A percentile compares a stretch with the other conserved stretches of the same genome.
Conservation (phyloP, 768 basidiomycete species). For the Sistotremastrum suecicum region DNA sequence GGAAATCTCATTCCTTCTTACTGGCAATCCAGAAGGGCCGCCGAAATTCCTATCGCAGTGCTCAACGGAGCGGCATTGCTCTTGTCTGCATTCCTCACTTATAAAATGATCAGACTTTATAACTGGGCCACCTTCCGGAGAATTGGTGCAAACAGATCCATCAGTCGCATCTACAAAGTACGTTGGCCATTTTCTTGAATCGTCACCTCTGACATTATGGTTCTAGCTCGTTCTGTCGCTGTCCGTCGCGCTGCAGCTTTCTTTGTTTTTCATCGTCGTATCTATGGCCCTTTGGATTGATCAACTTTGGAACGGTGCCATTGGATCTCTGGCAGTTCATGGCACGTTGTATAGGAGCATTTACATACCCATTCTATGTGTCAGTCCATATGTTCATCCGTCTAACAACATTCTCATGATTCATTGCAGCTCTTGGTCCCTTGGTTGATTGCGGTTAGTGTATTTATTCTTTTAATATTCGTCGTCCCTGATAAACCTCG, state of each 20-base stretch:
- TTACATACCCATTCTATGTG: slow-evolving; percentile 41
- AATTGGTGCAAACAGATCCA: slow-evolving; percentile 58
- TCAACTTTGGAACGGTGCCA: slow-evolving; percentile 52
- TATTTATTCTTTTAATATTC: background rate
- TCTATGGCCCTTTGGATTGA: slow-evolving; percentile 68
- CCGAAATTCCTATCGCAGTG: slow-evolving; percentile 51
- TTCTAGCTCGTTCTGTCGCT: slow-evolving; percentile 39
- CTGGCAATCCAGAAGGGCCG: slow-evolving; percentile 43
- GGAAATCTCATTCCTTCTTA: slow-evolving; percentile 44
- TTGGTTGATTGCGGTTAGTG: slow-evolving; percentile 48
- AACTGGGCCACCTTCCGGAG: slow-evolving; percentile 79
- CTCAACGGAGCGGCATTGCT: slow-evolving; percentile 49
- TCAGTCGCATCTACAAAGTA: slow-evolving; percentile 57
- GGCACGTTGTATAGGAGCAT: slow-evolving; percentile 38
- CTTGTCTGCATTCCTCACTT: slow-evolving; percentile 50
- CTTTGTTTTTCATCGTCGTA: slow-evolving; percentile 60
- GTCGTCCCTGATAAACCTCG: slow-evolving; percentile 1
- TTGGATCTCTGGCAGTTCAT: slow-evolving; percentile 36
- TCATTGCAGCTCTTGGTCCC: slow-evolving; percentile 41
- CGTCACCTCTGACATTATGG: background rate
- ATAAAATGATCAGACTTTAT: slow-evolving; percentile 57
- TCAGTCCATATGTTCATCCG: slow-evolving; percentile 22
- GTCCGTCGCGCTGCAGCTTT: slow-evolving; percentile 63
- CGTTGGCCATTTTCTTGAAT: too few species aligned
- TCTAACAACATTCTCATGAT: slow-evolving; percentile 1